Conservation (phyloP, 2,329 filamentous ascomycete genomes). For the Pseudocercospora macadamiae region DNA sequence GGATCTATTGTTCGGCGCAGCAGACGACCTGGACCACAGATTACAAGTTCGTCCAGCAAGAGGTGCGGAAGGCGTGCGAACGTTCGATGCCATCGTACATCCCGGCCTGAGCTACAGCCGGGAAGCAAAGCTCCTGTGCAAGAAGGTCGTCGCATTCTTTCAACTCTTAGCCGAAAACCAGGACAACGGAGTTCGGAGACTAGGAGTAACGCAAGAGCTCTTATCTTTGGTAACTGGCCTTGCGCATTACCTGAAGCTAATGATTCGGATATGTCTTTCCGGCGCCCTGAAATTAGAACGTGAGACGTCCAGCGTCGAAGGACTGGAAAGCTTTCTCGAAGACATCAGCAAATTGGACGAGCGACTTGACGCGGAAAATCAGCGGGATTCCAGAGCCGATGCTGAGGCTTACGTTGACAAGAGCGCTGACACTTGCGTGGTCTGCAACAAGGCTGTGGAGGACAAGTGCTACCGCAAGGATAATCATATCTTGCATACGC, state of each 20-base stretch:
- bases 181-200: constrained; percentile 82
- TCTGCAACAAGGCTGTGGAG: constrained; percentile 86
- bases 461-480: constrained; percentile 83
- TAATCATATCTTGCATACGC: constrained; percentile 80
- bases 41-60: constrained; percentile 59
- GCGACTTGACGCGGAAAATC: constrained; percentile 70
- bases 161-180: constrained; percentile 92
- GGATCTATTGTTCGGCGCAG: constrained; percentile 85
- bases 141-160: constrained; percentile 99
- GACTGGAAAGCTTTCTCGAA: constrained; percentile 79
- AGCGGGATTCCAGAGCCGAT: constrained; percentile 46
- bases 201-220: constrained; percentile 97
- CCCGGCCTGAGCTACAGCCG: constrained; percentile 85
- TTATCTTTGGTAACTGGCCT: constrained; percentile 94
- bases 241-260: constrained; percentile 94
- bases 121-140: constrained; percentile 98
- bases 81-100: constrained; percentile 38
- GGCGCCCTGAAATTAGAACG: constrained; percentile 89
- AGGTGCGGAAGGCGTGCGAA: constrained; percentile 31
- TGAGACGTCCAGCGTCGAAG: constrained; percentile 73
- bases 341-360: constrained; percentile 83
- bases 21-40: constrained; percentile 78
- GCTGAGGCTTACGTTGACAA: constrained; percentile 48
- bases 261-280: constrained; percentile 95
- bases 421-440: constrained; percentile 73